Percentiles rank a stretch among this genome's conserved stretches.
Evolutionary conservation across 768 basidiomycete genomes (phyloP).

Genomic region (Pleurotus citrinopileatus): DNA sequence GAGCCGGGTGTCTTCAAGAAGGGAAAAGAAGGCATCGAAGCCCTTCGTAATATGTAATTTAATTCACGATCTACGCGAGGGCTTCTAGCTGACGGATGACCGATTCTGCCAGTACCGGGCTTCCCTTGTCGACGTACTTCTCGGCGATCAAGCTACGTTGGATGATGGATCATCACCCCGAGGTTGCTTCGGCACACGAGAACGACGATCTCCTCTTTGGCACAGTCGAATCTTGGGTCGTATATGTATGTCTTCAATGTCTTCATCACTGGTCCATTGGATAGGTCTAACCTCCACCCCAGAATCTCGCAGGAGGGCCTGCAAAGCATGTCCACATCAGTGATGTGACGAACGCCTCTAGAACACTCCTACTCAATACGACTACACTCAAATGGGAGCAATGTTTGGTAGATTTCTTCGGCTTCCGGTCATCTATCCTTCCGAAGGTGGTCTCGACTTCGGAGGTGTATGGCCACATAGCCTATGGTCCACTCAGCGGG

Average conservation of each 20-base stretch:
- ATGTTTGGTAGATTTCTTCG: conserved; percentile 84
- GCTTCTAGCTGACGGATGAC: conserved; percentile 6
- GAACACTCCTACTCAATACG: conserved; percentile 89
- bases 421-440: conserved; percentile 69
- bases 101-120: conserved; percentile 63
- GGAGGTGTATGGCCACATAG: conserved; percentile 84
- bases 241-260: conserved; percentile 72
- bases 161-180: conserved; percentile 88
- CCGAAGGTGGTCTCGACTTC: conserved; percentile 89
- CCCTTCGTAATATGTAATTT: conserved; percentile 64
- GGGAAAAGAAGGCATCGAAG: conserved; percentile 65
- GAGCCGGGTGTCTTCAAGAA: conserved; percentile 62
- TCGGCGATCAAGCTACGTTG: conserved; percentile 94
- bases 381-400: conserved; percentile 81
- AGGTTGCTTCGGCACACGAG: conserved; percentile 76
- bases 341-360: conserved; percentile 95
- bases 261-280: too few species aligned
- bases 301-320: conserved; percentile 85
- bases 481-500: conserved; percentile 63
- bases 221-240: conserved; percentile 96
- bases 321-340: conserved; percentile 73
- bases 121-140: conserved; percentile 97
- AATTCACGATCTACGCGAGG: conserved; percentile 13
- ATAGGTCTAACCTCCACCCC: conserved; percentile 2
- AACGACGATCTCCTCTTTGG: conserved; percentile 85